Conservation (phyloP, 2,329 filamentous ascomycete species). For the Paraphaeosphaeria minitans region DNA sequence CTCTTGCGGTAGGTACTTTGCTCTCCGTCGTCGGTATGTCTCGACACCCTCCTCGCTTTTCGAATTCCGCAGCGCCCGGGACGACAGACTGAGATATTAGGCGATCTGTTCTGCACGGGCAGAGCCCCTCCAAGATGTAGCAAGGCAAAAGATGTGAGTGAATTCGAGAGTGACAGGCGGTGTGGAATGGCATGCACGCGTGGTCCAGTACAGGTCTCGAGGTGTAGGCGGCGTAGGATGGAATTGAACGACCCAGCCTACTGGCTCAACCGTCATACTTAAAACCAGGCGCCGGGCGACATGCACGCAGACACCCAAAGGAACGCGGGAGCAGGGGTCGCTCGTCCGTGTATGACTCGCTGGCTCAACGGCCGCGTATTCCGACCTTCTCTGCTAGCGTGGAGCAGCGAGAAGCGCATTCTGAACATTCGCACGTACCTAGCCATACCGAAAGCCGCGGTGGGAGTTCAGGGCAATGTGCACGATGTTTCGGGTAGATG, state of each 20-base stretch:
- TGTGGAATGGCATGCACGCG: neutral
- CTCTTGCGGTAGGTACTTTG: neutral
- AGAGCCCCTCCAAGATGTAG: neutral
- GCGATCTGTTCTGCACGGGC: neutral
- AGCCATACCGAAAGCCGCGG: neutral
- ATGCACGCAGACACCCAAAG: neutral
- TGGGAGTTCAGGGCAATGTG: neutral
- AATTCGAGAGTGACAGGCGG: neutral
- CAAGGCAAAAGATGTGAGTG: neutral
- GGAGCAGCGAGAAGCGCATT: neutral
- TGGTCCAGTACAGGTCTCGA: neutral
- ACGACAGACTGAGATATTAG: neutral
- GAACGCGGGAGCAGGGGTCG: slow-evolving; percentile 3
- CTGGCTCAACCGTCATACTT: slow-evolving; percentile 9
- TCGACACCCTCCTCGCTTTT: neutral
- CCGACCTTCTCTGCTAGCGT: neutral
- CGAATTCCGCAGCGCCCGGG: neutral
- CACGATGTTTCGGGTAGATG: neutral
- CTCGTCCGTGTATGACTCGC: slow-evolving; percentile 3
- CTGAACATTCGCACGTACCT: no score
- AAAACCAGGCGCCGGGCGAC: slow-evolving; percentile 5
- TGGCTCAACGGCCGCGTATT: neutral
- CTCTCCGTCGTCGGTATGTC: neutral
- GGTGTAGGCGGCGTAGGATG: neutral
- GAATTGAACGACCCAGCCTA: neutral